A percentile compares a stretch with the other conserved stretches of the same genome.
Conservation (phyloP, 306 rosid species). For the Aeschynomene evenia region DNA sequence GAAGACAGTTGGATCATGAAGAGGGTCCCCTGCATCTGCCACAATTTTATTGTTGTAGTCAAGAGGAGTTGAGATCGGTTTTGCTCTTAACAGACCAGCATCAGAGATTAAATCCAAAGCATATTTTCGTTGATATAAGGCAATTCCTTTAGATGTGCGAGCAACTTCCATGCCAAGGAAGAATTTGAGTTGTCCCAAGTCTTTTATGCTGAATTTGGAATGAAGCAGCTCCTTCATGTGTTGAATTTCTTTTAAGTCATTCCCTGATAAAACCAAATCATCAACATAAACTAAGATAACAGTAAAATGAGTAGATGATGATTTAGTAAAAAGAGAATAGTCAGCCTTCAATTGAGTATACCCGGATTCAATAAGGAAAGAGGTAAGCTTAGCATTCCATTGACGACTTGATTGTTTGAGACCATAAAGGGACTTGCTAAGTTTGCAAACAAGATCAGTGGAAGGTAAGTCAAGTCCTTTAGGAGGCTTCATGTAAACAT, state of each 20-base stretch:
- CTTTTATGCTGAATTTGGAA: background rate
- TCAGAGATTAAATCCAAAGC: background rate
- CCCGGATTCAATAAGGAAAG: no score
- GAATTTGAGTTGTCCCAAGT: background rate
- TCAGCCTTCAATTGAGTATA: no score
- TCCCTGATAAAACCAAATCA: no score
- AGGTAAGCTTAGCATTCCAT: no score
- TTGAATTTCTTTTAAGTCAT: background rate
- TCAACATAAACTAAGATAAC: no score
- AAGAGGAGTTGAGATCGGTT: background rate
- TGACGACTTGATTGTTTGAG: no score
- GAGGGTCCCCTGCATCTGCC: no score
- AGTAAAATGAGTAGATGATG: no score
- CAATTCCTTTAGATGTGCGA: background rate
- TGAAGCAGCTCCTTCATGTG: background rate
- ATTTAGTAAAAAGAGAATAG: no score
- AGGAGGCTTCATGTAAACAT: background rate
- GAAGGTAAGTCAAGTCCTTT: no score
- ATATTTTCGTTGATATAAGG: background rate
- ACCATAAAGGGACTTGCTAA: background rate
- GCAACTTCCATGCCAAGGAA: background rate
- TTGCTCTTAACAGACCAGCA: background rate
- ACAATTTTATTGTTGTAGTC: background rate
- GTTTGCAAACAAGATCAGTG: no score
- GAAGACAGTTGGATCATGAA: no score